Conservation (phyloP, 164 flowering plant genomes). For the Piper betle region DNA sequence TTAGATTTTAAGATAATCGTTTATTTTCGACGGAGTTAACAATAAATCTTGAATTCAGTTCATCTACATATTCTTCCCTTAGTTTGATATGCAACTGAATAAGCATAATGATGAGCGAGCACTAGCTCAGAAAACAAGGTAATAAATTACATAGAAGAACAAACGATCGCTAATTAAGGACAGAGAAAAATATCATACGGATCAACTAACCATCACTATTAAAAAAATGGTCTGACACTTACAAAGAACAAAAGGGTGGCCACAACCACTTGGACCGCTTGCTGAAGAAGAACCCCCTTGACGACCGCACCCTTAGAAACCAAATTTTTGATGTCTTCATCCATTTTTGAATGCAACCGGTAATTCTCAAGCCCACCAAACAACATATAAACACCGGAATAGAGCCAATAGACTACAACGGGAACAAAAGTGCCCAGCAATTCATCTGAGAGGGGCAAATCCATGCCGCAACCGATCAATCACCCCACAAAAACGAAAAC, state of each 20-base stretch:
- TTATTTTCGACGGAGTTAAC: too few species aligned
- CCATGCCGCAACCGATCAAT: constrained; percentile 17
- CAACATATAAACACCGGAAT: constrained; percentile 63
- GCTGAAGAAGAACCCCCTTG: constrained; percentile 85
- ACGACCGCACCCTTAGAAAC: constrained; percentile 62
- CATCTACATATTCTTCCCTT: too few species aligned
- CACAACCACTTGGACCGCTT: constrained; percentile 61
- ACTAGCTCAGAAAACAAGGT: not conserved
- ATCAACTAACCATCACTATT: not conserved
- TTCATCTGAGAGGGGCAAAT: constrained; percentile 52
- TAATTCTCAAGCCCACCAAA: constrained; percentile 54
- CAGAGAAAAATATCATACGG: not conserved
- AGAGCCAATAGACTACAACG: constrained; percentile 69
- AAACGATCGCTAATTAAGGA: too few species aligned
- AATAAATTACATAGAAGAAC: not conserved
- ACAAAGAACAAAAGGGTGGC: constrained; percentile 75
- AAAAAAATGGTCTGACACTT: constrained; percentile 8
- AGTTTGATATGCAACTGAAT: too few species aligned
- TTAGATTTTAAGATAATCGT: too few species aligned
- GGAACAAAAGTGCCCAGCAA: constrained; percentile 69
- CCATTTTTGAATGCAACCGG: constrained; percentile 65
- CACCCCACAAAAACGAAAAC: too few species aligned
- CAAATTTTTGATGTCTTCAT: constrained; percentile 83
- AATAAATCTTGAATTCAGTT: too few species aligned
- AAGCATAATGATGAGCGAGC: too few species aligned